These are phyloP conservation scores for Leishmania mexicana DNA, from an alignment of 208 protist genomes.

Conservation along the genomic window DNA sequence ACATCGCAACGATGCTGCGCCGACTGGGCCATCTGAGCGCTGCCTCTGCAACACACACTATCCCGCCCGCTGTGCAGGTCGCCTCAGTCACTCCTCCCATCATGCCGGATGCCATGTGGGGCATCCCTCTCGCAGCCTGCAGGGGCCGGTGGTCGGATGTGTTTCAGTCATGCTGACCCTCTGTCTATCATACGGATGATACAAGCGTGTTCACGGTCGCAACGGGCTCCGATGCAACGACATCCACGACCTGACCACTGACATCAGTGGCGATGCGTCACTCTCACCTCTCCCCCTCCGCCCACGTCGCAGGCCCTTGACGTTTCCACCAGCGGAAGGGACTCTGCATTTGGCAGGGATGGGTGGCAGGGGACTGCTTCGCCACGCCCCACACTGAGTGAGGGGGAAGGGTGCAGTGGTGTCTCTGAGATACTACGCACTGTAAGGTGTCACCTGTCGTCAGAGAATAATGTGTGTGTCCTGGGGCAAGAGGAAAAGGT, in stretches of 20 bases:
- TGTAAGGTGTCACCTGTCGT: not conserved
- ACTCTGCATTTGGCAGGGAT: not conserved
- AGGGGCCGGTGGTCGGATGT: not conserved
- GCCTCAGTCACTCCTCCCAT: not conserved
- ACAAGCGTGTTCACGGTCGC: not conserved
- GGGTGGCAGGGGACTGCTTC: not conserved
- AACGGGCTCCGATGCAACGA: not conserved
- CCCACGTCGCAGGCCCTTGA: not conserved
- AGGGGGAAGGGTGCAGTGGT: not conserved
- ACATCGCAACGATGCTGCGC: not conserved
- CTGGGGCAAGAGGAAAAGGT: too few species aligned
- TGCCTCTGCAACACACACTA: not conserved
- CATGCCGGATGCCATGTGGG: not conserved
- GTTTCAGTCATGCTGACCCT: not conserved
- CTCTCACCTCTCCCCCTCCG: not conserved
- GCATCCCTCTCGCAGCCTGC: not conserved
- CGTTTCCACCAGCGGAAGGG: not conserved
- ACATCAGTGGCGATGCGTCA: not conserved
- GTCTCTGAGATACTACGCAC: not conserved
- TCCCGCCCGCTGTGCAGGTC: not conserved
- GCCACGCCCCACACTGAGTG: not conserved
- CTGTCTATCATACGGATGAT: not conserved
- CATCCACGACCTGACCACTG: not conserved
- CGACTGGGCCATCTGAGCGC: not conserved
- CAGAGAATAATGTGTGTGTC: not conserved